These are phyloP conservation scores for Fusarium hostae DNA, from an alignment of 2,329 filamentous ascomycete genomes.

Conservation along the genomic window DNA sequence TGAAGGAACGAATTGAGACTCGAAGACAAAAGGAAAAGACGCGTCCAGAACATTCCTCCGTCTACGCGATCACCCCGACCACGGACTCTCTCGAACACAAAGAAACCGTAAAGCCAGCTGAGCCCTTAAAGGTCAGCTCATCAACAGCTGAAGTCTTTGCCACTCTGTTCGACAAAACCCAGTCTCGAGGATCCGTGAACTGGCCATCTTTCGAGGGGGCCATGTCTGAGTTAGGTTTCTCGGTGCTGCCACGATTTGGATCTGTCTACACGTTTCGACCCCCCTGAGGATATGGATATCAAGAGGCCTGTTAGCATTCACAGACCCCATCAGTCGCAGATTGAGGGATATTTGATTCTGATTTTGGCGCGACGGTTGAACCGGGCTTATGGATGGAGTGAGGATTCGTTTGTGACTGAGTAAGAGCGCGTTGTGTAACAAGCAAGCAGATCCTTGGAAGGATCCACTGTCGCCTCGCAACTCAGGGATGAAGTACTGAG, in stretches of 20 bases:
- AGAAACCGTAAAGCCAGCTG: background rate
- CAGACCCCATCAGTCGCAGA: conserved; percentile 51
- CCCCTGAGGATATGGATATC: conserved; percentile 36
- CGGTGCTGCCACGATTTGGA: conserved; percentile 53
- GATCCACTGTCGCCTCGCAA: too few species aligned
- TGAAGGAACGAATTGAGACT: conserved; percentile 46
- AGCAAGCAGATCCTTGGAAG: rapidly evolving
- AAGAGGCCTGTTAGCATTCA: conserved; percentile 50
- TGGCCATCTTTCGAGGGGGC: conserved; percentile 55
- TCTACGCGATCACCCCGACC: conserved; percentile 46
- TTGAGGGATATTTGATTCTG: conserved; percentile 48
- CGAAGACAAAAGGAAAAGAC: conserved; percentile 58
- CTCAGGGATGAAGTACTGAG: rapidly evolving
- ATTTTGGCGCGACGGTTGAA: conserved; percentile 48
- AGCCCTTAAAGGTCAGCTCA: conserved; percentile 52
- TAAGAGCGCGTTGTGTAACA: background rate
- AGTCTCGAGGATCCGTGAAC: conserved; percentile 46
- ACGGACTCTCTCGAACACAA: background rate
- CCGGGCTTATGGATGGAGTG: conserved; percentile 51
- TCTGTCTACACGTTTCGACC: conserved; percentile 56
- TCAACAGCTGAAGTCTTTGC: conserved; percentile 53
- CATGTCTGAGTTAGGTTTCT: conserved; percentile 56
- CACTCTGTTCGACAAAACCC: conserved; percentile 47
- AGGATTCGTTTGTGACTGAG: conserved; percentile 46
- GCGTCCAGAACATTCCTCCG: conserved; percentile 50